A percentile compares a stretch with the other conserved stretches of the same genome.
These are phyloP conservation scores for Articulospora tetracladia DNA, from an alignment of 495 filamentous ascomycete genomes.

Conservation along the genomic window DNA sequence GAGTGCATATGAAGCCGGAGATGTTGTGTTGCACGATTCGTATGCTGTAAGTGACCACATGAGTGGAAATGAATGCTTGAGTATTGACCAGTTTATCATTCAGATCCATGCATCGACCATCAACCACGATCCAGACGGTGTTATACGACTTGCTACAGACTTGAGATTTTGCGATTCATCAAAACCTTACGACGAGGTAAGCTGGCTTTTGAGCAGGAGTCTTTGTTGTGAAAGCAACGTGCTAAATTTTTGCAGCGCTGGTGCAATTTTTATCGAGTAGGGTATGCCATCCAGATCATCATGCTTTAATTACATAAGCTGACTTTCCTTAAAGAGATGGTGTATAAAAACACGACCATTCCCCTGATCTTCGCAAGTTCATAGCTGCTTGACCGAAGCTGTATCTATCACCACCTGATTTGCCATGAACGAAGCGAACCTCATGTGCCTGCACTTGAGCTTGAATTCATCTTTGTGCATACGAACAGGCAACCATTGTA, in stretches of 20 bases:
- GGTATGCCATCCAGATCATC: background rate
- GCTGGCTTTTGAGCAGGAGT: background rate
- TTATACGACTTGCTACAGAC: conserved; percentile 55
- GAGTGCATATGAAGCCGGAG: conserved; percentile 54
- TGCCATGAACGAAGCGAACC: no score
- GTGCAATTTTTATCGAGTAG: conserved; percentile 9
- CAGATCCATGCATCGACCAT: conserved; percentile 53
- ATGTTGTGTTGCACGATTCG: conserved; percentile 57
- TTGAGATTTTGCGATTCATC: conserved; percentile 50
- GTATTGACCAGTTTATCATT: background rate
- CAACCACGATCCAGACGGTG: conserved; percentile 51
- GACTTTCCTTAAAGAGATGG: no score
- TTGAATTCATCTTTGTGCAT: no score
- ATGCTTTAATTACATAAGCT: no score
- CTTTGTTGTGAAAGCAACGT: background rate
- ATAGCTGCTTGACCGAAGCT: no score
- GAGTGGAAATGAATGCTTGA: background rate
- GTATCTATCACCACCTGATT: no score
- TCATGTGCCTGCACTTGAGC: no score
- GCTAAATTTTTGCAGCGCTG: conserved; percentile 22
- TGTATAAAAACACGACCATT: no score
- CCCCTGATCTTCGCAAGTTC: no score
- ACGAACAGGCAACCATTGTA: no score
- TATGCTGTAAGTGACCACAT: conserved; percentile 36
- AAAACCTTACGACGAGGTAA: conserved; percentile 41